Base-by-base conservation (phyloP, 148 eudicot species). In the Mesembryanthemum crystallinum region DNA sequence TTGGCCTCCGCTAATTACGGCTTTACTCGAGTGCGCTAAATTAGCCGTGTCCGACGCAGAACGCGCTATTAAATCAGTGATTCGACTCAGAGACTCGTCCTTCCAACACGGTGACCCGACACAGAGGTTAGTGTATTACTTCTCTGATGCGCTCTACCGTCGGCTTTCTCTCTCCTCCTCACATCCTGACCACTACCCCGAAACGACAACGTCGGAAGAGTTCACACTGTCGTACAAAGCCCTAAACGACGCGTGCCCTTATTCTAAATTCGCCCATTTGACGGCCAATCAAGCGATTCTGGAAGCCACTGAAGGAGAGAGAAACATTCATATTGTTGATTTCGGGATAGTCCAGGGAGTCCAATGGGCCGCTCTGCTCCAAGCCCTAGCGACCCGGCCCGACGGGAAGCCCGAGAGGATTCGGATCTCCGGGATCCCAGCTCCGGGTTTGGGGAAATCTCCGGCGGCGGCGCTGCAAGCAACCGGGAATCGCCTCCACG, bases 201-300 rank as follows among this genome's bases (percentile, higher is more conserved):
- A 81, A 20, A 78, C 88, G 23, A 85, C 80, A 27, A 64, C 92
- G 54, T 72, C 91, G 2, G 96, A 85, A 61, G 97, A 92, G 80
- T 82, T 83, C 64, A 86, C 86, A 3, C 71, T 88, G 23, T 82
- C 89, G 0, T 94, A 94, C 85, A 94, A 94, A 57, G 88, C 88
- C 29, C 42, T 94, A 21, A 92, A 94, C 86, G 98, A 94, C 67
- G 97, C 97, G 49, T 90, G 96, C 51, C 98, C 98, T 0, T 90
- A 86, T 52, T 90, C 89, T 11, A 92, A 92, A 69, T 94, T 94
- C 65, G 89, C 97, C 12, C 97, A 94, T 58, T 78, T 94, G 76
- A 94, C 98, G 0, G 97, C 97, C 0, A 94, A 94, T 67, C 98
- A 94, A 76, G 92, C 98, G 17, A 94, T 94, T 33, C 89, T 94